Percentiles rank a stretch among this genome's conserved stretches.
Conservation (phyloP, 805 yeast species). For the Candida wancherniae region DNA sequence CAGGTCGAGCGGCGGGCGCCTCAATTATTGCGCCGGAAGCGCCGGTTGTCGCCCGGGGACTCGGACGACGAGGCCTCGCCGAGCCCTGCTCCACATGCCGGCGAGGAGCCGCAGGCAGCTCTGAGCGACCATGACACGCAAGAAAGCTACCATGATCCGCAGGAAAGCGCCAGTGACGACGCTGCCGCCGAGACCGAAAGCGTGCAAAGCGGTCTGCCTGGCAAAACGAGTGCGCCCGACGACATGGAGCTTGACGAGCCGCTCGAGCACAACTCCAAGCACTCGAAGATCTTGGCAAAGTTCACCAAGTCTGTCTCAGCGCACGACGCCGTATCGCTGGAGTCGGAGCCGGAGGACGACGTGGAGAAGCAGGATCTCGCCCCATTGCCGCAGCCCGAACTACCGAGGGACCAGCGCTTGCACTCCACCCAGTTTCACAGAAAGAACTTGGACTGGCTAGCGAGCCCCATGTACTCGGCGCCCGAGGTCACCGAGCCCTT, state of each 20-base stretch:
- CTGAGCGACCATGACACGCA: conserved; percentile 1
- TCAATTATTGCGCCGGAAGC: conserved; percentile 13
- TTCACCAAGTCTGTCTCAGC: conserved; percentile 31
- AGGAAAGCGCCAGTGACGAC: background rate
- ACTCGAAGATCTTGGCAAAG: conserved; percentile 48
- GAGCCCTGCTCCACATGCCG: no score
- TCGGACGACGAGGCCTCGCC: no score
- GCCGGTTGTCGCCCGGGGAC: no score
- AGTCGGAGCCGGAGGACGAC: conserved; percentile 22
- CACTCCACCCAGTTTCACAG: conserved; percentile 21
- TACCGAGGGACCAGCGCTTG: conserved; percentile 49
- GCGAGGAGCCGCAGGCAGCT: background rate
- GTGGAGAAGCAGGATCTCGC: conserved; percentile 38
- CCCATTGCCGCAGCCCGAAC: conserved; percentile 82
- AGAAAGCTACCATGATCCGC: no score
- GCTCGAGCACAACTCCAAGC: conserved; percentile 32
- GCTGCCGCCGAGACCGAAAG: background rate
- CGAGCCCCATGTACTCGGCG: conserved; percentile 54
- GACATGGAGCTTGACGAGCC: conserved; percentile 13
- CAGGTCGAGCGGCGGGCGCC: conserved; percentile 13
- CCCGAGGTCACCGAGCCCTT: conserved; percentile 48
- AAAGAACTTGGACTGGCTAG: conserved; percentile 58
- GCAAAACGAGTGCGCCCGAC: no score
- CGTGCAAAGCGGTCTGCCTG: no score
- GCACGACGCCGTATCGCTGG: conserved; percentile 20